Conservation (phyloP, 2,329 filamentous ascomycete genomes). For the Arthrobotrys iridis region DNA sequence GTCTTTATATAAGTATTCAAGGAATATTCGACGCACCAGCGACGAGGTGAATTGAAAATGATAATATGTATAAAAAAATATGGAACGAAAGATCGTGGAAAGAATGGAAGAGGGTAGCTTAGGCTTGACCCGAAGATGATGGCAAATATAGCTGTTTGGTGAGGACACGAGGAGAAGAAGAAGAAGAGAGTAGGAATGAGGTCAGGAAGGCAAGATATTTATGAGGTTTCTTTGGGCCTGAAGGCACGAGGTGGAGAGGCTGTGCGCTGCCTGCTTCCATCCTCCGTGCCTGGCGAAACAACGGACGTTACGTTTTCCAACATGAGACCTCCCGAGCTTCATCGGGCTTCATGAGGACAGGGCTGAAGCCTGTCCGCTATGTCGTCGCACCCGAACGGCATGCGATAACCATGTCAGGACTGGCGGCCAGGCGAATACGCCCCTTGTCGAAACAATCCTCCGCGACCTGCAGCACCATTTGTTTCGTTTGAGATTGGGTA, state of each 20-base stretch:
- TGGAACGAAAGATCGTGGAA: slow-evolving; percentile 18
- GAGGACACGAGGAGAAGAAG: slow-evolving; percentile 33
- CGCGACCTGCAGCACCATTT: slow-evolving; percentile 11
- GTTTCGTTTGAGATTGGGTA: slow-evolving; percentile 33
- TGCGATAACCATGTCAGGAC: slow-evolving; percentile 6
- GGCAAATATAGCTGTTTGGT: slow-evolving; percentile 42
- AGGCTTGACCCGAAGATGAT: slow-evolving; percentile 37
- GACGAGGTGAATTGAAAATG: slow-evolving; percentile 46
- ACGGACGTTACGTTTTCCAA: slow-evolving; percentile 29
- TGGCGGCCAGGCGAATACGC: not conserved
- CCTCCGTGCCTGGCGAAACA: slow-evolving; percentile 31
- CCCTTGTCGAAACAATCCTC: slow-evolving; percentile 25
- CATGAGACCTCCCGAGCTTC: slow-evolving; percentile 40
- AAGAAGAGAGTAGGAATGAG: slow-evolving; percentile 1
- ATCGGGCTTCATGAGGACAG: slow-evolving; percentile 12
- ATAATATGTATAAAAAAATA: not conserved
- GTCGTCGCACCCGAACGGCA: not conserved
- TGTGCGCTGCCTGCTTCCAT: not conserved
- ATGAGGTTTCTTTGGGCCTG: not conserved
- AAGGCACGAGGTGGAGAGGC: not conserved
- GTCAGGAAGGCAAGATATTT: slow-evolving; percentile 29
- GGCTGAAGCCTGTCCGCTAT: not conserved
- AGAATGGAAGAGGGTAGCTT: slow-evolving; percentile 50
- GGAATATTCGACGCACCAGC: slow-evolving; percentile 49
- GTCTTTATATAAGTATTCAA: slow-evolving; percentile 8